Conservation (phyloP, 148 eudicot genomes). For the Selenicereus undatus region DNA sequence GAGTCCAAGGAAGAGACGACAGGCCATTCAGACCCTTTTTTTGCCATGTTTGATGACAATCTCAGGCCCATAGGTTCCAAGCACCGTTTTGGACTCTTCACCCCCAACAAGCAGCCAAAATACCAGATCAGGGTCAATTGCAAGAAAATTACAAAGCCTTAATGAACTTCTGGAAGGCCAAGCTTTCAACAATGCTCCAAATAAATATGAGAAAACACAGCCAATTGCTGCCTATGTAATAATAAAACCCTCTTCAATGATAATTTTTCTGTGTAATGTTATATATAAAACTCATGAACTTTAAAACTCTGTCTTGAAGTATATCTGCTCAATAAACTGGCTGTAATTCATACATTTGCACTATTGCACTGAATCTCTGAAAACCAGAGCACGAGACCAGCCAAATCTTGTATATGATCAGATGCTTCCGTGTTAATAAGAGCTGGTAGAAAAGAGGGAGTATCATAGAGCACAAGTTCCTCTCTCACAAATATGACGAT, state of each 20-base stretch:
- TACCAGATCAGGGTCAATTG: conserved; percentile 25
- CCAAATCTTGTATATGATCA: neutral
- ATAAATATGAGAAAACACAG: neutral
- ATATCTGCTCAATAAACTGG: neutral
- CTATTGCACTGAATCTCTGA: neutral
- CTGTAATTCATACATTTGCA: neutral
- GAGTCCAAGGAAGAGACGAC: conserved; percentile 31
- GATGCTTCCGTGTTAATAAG: neutral
- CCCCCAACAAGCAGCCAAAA: conserved; percentile 30
- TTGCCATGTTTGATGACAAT: conserved; percentile 46
- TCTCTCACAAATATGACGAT: neutral
- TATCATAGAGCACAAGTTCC: neutral
- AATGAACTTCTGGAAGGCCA: neutral
- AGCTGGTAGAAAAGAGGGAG: neutral
- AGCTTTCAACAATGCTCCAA: neutral
- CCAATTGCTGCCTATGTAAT: neutral
- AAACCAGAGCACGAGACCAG: neutral
- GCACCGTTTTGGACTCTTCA: conserved; percentile 38
- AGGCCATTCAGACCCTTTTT: conserved; percentile 32
- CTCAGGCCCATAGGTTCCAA: conserved; percentile 25
- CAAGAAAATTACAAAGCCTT: neutral
- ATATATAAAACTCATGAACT: no score
- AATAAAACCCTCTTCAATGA: neutral
- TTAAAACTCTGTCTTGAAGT: no score
- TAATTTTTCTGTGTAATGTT: no score